phyloP scores from a whole-genome alignment of 352 stramenopile genomes.

The Pythium dissotocum region DNA sequence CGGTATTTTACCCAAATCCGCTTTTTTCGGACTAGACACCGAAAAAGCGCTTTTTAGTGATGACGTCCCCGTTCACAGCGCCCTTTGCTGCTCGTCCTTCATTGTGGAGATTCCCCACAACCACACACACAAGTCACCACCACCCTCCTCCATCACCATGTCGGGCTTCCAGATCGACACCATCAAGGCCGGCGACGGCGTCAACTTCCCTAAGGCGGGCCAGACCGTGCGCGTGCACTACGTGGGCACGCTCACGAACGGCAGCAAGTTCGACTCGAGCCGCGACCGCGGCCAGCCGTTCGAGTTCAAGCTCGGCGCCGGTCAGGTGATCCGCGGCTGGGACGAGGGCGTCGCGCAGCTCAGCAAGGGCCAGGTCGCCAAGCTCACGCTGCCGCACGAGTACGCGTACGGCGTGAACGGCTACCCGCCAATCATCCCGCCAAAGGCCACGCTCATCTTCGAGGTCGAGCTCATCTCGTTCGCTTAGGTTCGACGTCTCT shows the following conservation, averaged over 20 bases:
- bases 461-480: slow-evolving; percentile 91
- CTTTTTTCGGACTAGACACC: neutral
- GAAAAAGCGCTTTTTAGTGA: slow-evolving; percentile 6
- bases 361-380: slow-evolving; percentile 93
- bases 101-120: slow-evolving; percentile 5
- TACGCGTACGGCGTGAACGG: slow-evolving; percentile 93
- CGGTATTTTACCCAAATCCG: slow-evolving; percentile 1
- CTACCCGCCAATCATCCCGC: slow-evolving; percentile 88
- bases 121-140: neutral
- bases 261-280: slow-evolving; percentile 85
- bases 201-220: slow-evolving; percentile 71
- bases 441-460: slow-evolving; percentile 92
- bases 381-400: slow-evolving; percentile 91
- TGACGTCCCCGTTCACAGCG: neutral
- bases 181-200: slow-evolving; percentile 76
- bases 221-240: slow-evolving; percentile 81
- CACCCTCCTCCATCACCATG: slow-evolving; percentile 24
- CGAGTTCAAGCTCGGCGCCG: slow-evolving; percentile 73
- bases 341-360: slow-evolving; percentile 83
- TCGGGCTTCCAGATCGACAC: slow-evolving; percentile 67
- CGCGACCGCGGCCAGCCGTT: slow-evolving; percentile 75
- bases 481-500: slow-evolving; percentile 33
- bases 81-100: neutral
- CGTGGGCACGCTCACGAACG: slow-evolving; percentile 69
- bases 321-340: slow-evolving; percentile 81